Evolutionary conservation across 2,329 filamentous ascomycete species (phyloP), one percentile per base, ranked within the genome.

Genomic region (Aciculosporium take): DNA sequence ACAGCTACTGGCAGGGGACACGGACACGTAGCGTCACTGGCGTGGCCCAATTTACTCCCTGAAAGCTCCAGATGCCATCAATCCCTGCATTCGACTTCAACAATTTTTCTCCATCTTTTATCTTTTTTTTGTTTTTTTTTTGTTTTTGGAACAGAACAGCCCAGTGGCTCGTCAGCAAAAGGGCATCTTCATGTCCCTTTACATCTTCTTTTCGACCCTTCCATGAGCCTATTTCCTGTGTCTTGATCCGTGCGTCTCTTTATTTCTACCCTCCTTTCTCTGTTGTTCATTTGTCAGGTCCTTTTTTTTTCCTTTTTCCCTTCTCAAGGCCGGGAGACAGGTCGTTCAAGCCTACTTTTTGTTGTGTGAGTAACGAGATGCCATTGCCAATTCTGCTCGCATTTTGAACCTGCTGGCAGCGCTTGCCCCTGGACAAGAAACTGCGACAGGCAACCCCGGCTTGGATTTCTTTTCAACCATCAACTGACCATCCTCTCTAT

Each of bases 401-500:
- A 18, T 9, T 13, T 10, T 10, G 1, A 27, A 23, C 21, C 18
- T 31, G 20, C 13, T 43, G n/a, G 38, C 32, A 18, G 30, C 34
- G n/a, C n/a, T n/a, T n/a, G n/a, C n/a, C n/a, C 27, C 27, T 7
- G 18, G 18, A 5, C 21, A 7, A 32, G 7, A 20, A 33, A 39
- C 35, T 30, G 39, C 25, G 6, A 1, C 30, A 13, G 24, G 12
- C 21, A 29, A 13, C 6, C 7, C 13, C 4, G 9, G 27, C 10
- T 13, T 18, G 8, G 13, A n/a, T 23, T 12, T 8, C 10, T 7
- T 13, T 23, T 20, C 31, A 31, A 31, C 7, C 17, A 28, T 23
- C 15, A 8, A 30, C 40, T 45, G 21, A 45, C 40, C 2, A 9
- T 30, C 44, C 45, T 36, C 38, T 49, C 20, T 10, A 40, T 41